These are phyloP conservation scores for Pittosporum tobira DNA, from an alignment of 129 eudicot genomes.

Conservation along the genomic window DNA sequence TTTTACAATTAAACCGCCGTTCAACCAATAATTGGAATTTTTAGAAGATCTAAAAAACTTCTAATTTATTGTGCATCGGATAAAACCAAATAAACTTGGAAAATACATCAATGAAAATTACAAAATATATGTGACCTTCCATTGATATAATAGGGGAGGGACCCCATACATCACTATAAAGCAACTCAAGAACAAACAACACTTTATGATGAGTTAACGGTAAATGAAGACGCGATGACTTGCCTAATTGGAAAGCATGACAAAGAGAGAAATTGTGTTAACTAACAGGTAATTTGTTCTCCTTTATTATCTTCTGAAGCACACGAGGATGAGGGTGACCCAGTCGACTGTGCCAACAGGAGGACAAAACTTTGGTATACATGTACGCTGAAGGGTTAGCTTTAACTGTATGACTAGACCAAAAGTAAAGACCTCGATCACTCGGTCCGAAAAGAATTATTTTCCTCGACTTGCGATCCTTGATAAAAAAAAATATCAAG, in stretches of 20 bases:
- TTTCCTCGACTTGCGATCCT: too few species aligned
- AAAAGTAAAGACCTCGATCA: too few species aligned
- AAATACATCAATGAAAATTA: neutral
- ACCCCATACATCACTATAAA: neutral
- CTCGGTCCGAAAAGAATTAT: too few species aligned
- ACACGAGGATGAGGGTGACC: too few species aligned
- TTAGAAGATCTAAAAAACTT: neutral
- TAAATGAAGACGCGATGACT: neutral
- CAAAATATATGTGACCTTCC: neutral
- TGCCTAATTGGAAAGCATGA: neutral
- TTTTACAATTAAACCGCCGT: neutral
- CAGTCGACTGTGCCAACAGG: too few species aligned
- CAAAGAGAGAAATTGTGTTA: too few species aligned
- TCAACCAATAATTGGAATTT: neutral
- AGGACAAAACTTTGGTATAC: too few species aligned
- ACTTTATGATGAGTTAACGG: neutral
- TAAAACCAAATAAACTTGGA: neutral
- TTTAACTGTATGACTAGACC: too few species aligned
- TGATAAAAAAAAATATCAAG: too few species aligned
- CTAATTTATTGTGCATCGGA: neutral
- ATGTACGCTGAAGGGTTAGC: too few species aligned
- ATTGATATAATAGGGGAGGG: neutral
- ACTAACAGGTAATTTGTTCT: too few species aligned
- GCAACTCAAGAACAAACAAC: neutral
- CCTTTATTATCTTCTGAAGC: too few species aligned